A percentile compares a stretch with the other conserved stretches of the same genome.
phyloP scores from a whole-genome alignment of 1,139 yeast species.

The Debaryomyces sp. region DNA sequence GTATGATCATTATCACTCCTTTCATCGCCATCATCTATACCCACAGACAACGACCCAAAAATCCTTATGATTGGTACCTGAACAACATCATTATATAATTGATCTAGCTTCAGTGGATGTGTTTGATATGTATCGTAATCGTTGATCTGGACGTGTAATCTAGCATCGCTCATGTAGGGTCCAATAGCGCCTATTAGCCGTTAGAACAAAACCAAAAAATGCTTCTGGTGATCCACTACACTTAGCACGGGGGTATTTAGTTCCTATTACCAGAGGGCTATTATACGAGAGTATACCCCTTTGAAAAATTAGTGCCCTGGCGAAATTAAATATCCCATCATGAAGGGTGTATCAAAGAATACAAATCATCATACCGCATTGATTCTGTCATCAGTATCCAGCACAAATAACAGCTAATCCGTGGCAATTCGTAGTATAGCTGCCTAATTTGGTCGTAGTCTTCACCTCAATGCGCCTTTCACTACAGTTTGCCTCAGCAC shows the following conservation, averaged over 20 bases:
- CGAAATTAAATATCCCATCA: neutral
- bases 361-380: neutral
- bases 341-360: neutral
- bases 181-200: neutral
- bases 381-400: no score
- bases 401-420: no score
- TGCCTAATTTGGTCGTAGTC: neutral
- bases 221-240: neutral
- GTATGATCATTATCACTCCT: constrained; percentile 7
- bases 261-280: neutral
- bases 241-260: neutral
- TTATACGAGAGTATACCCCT: neutral
- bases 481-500: neutral
- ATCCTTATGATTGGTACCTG: constrained; percentile 78
- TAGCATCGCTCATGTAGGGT: constrained; percentile 12
- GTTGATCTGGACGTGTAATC: constrained; percentile 48
- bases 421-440: neutral
- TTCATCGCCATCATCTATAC: neutral
- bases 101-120: constrained; percentile 37
- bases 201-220: neutral
- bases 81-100: constrained; percentile 30
- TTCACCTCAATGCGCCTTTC: neutral
- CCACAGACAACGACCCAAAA: constrained; percentile 62
- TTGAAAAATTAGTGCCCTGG: neutral
- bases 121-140: constrained; percentile 67